Percentiles rank a stretch among this genome's conserved stretches.
These are phyloP conservation scores for Amaranthus tricolor DNA, from an alignment of 179 eudicot species.

Conservation along the genomic window DNA sequence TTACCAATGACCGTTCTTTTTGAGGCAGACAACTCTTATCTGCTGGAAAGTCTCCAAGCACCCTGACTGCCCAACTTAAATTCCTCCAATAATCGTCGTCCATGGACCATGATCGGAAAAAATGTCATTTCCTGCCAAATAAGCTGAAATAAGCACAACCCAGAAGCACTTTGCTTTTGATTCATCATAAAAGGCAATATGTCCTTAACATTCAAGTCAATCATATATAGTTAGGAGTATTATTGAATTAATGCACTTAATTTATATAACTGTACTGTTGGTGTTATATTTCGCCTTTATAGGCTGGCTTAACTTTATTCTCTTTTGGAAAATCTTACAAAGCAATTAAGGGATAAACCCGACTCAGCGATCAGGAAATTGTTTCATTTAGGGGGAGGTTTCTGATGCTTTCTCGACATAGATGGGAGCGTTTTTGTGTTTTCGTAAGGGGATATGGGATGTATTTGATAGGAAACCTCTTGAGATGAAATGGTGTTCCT, in stretches of 20 bases:
- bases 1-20: slow-evolving; percentile 22
- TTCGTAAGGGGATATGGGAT: too few species aligned
- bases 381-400: too few species aligned
- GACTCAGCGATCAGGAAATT: too few species aligned
- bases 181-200: not conserved
- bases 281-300: not conserved
- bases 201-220: slow-evolving; percentile 6
- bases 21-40: slow-evolving; percentile 13
- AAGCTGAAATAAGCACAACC: slow-evolving; percentile 23
- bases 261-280: not conserved
- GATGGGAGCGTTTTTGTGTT: too few species aligned
- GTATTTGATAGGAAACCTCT: too few species aligned
- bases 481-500: too few species aligned
- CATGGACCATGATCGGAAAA: not conserved
- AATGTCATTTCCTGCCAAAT: slow-evolving; percentile 24
- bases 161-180: slow-evolving; percentile 5
- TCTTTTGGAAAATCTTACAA: not conserved
- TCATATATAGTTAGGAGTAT: not conserved
- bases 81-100: not conserved
- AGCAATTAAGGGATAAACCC: too few species aligned
- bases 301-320: slow-evolving; percentile 17
- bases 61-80: slow-evolving; percentile 11
- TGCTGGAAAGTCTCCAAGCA: slow-evolving; percentile 15
- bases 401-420: too few species aligned
- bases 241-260: not conserved